Evolutionary conservation across 495 filamentous ascomycete genomes (phyloP).

Genomic region (Lophiostoma macrostomum): DNA sequence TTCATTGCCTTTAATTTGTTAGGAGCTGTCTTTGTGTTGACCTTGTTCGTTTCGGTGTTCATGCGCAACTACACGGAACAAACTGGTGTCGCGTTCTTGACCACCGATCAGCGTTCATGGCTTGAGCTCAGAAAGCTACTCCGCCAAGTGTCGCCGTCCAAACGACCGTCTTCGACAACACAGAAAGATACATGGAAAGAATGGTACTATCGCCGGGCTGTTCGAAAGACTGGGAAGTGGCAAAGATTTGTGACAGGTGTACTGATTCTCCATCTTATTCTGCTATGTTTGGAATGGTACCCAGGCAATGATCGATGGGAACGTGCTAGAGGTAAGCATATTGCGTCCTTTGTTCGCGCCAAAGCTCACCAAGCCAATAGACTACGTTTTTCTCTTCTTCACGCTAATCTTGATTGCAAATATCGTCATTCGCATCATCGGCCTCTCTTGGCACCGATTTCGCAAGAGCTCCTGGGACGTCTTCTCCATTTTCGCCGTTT

Average conservation of each 20-base stretch:
- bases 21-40: constrained; percentile 95
- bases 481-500: constrained; percentile 79
- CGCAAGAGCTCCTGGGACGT: constrained; percentile 93
- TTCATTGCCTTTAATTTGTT: constrained; percentile 96
- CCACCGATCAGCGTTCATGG: constrained; percentile 95
- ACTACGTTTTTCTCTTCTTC: constrained; percentile 76
- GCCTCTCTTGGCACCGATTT: constrained; percentile 90
- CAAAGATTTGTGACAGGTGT: constrained; percentile 73
- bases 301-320: constrained; percentile 67
- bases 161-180: constrained; percentile 72
- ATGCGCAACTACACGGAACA: constrained; percentile 99
- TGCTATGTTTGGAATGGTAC: constrained; percentile 85
- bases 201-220: constrained; percentile 92
- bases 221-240: constrained; percentile 94
- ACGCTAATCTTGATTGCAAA: constrained; percentile 84
- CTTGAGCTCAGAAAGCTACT: constrained; percentile 91
- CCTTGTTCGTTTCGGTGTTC: constrained; percentile 97
- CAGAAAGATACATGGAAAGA: constrained; percentile 72
- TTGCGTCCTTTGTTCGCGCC: neutral
- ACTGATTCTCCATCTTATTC: constrained; percentile 75
- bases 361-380: constrained; percentile 37
- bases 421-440: constrained; percentile 77
- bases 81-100: constrained; percentile 94
- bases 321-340: constrained; percentile 50
- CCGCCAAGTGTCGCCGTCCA: constrained; percentile 89